Percentiles rank a stretch among this genome's conserved stretches.
phyloP scores from a whole-genome alignment of 768 basidiomycete species.

The Terana coerulea region DNA sequence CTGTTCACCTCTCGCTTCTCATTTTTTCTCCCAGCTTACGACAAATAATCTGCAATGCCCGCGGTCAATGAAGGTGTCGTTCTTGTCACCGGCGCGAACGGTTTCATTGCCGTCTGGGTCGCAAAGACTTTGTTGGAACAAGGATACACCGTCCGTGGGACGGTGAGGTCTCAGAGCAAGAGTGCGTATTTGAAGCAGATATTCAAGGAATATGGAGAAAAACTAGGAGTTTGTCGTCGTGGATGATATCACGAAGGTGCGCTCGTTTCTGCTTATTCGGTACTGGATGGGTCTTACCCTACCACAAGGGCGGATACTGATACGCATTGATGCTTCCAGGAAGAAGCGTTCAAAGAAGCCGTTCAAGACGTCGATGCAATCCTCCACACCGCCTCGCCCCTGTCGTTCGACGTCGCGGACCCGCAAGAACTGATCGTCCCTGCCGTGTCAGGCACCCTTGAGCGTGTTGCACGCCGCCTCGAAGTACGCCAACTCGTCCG shows the following conservation, averaged over 20 bases:
- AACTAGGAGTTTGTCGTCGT: conserved; percentile 42
- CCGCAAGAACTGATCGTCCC: conserved; percentile 58
- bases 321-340: conserved; percentile 38
- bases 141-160: conserved; percentile 40
- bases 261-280: neutral
- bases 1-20: neutral
- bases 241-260: conserved; percentile 41
- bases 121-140: conserved; percentile 30
- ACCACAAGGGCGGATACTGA: neutral
- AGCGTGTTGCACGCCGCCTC: conserved; percentile 56
- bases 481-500: conserved; percentile 36
- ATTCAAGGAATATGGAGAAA: conserved; percentile 32
- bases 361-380: conserved; percentile 75
- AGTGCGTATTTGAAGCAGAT: conserved; percentile 37
- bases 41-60: conserved; percentile 17
- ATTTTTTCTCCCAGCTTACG: neutral
- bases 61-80: conserved; percentile 22
- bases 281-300: neutral
- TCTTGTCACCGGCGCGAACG: conserved; percentile 26
- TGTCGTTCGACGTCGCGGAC: conserved; percentile 42
- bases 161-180: conserved; percentile 41
- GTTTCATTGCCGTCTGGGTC: conserved; percentile 28
- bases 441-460: conserved; percentile 67
- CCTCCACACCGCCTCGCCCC: conserved; percentile 65
- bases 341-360: conserved; percentile 73